Conservation (phyloP, 1,139 yeast species). For the Suhomyces bribrorum region DNA sequence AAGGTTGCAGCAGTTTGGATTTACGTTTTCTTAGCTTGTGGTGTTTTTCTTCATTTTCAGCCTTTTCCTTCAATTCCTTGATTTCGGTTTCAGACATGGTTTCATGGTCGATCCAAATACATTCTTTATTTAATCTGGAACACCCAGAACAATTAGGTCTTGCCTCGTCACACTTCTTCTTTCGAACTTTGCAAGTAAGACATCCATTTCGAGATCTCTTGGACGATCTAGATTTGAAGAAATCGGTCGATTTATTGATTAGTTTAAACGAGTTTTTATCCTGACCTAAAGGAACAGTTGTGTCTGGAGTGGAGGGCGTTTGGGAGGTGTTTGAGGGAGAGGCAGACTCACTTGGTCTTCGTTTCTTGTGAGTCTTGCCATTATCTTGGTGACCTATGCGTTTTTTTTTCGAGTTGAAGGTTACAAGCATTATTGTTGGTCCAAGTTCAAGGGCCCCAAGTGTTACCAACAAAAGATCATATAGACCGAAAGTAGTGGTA, state of each 20-base stretch:
- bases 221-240: constrained; percentile 8
- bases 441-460: too few species aligned
- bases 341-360: neutral
- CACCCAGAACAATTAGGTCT: constrained; percentile 59
- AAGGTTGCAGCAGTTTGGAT: constrained; percentile 13
- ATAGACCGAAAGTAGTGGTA: too few species aligned
- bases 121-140: constrained; percentile 18
- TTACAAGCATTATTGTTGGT: constrained; percentile 16
- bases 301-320: too few species aligned
- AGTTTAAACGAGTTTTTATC: constrained; percentile 7
- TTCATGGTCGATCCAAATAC: constrained; percentile 34
- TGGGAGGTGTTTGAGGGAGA: neutral
- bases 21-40: constrained; percentile 39
- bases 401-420: constrained; percentile 13
- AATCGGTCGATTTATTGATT: constrained; percentile 10
- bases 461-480: too few species aligned
- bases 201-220: constrained; percentile 60
- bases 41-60: constrained; percentile 32
- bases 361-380: too few species aligned
- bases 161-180: constrained; percentile 71
- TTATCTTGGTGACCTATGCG: neutral
- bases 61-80: constrained; percentile 25
- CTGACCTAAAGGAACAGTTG: neutral
- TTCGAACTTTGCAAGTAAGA: constrained; percentile 67
- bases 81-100: constrained; percentile 32